These are phyloP conservation scores for Batkoa obscura DNA, from an alignment of 371 early-diverging fungal species.

Conservation along the genomic window DNA sequence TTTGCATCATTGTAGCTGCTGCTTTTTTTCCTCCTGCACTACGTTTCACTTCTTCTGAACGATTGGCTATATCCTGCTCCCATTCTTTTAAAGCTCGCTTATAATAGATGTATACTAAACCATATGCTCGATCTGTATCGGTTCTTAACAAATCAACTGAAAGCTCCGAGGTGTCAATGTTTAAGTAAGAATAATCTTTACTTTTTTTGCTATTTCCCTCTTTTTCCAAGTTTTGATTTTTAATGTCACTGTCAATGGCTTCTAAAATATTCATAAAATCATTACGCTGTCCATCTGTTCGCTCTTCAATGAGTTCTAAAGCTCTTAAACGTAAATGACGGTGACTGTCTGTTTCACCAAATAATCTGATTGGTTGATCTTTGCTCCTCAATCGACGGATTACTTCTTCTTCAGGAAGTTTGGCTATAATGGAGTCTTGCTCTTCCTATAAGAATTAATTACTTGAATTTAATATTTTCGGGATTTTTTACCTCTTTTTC, in stretches of 20 bases:
- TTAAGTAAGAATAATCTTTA: slow-evolving; percentile 14
- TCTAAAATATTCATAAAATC: slow-evolving; percentile 72
- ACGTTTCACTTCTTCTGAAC: slow-evolving; percentile 55
- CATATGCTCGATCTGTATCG: slow-evolving; percentile 52
- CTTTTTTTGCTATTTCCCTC: slow-evolving; percentile 17
- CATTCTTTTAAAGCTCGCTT: slow-evolving; percentile 69
- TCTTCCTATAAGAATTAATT: too few relatives aligned
- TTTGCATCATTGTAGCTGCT: slow-evolving; percentile 62
- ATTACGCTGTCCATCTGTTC: slow-evolving; percentile 69
- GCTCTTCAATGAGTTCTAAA: slow-evolving; percentile 72
- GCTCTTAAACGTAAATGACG: slow-evolving; percentile 65
- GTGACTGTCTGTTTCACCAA: slow-evolving; percentile 72
- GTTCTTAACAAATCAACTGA: slow-evolving; percentile 39
- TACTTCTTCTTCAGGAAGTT: slow-evolving; percentile 61
- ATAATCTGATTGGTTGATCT: slow-evolving; percentile 81
- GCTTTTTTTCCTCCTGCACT: slow-evolving; percentile 55
- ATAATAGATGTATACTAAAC: slow-evolving; percentile 65
- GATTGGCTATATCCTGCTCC: slow-evolving; percentile 57
- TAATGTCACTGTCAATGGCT: slow-evolving; percentile 57
- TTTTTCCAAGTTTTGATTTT: slow-evolving; percentile 30
- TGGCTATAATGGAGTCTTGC: slow-evolving; percentile 7
- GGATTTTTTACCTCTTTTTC: too few relatives aligned
- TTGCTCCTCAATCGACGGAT: slow-evolving; percentile 66
- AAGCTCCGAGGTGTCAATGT: slow-evolving; percentile 34
- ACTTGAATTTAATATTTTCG: too few relatives aligned